A percentile compares a stretch with the other conserved stretches of the same genome.
Evolutionary conservation across 2,329 filamentous ascomycete species (phyloP).

Genomic region (Aureobasidium pullulans): DNA sequence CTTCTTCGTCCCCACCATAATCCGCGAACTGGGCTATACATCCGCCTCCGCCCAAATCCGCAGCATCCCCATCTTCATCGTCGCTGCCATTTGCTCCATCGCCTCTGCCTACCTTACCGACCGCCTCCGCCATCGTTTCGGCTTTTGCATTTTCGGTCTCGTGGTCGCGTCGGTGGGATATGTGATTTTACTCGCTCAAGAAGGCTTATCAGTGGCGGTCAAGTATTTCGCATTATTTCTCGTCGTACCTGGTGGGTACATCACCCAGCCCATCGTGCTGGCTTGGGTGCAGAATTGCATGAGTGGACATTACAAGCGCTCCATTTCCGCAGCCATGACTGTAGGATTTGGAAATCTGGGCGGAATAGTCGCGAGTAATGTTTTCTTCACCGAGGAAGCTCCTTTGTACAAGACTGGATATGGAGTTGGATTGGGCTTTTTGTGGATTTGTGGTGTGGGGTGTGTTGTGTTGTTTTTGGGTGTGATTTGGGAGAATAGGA

Average conservation of each 20-base stretch:
- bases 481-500: conserved; percentile 39
- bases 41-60: conserved; percentile 32
- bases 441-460: conserved; percentile 39
- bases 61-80: conserved; percentile 32
- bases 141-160: conserved; percentile 48
- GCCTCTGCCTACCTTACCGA: conserved; percentile 44
- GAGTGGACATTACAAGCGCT: conserved; percentile 51
- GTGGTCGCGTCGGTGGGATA: conserved; percentile 47
- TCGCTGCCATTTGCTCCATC: conserved; percentile 32
- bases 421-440: conserved; percentile 38
- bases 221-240: conserved; percentile 51
- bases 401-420: conserved; percentile 47
- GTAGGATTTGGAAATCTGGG: conserved; percentile 45
- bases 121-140: conserved; percentile 44
- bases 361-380: conserved; percentile 45
- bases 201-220: conserved; percentile 33
- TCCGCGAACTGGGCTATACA: conserved; percentile 35
- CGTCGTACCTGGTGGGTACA: conserved; percentile 47
- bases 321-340: conserved; percentile 47
- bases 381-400: conserved; percentile 42
- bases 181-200: conserved; percentile 46
- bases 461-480: conserved; percentile 35
- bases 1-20: conserved; percentile 37
- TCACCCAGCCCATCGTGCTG: conserved; percentile 47
- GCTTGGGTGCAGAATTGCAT: conserved; percentile 53